Evolutionary conservation across 306 rosid species (phyloP).

Genomic region (Acacia confusa): DNA sequence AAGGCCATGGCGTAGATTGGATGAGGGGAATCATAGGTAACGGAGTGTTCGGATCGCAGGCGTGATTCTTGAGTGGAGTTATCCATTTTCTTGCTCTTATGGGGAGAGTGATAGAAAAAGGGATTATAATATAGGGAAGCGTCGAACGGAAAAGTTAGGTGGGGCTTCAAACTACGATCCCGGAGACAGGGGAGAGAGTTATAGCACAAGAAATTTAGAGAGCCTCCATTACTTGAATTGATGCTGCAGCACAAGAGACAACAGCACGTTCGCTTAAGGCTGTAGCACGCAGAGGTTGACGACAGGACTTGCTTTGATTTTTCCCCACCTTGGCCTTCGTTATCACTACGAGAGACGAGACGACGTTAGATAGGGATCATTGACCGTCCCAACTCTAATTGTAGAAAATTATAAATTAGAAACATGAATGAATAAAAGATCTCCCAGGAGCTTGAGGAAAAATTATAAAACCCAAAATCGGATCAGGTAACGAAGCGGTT

Average conservation of each 20-base stretch:
- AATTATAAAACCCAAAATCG: too few species aligned
- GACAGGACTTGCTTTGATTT: neutral
- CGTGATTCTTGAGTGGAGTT: constrained; percentile 68
- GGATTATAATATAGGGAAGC: neutral
- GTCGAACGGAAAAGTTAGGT: constrained; percentile 23
- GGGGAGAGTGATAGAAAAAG: neutral
- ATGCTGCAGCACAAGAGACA: neutral
- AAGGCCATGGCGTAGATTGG: constrained; percentile 78
- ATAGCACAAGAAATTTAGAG: neutral
- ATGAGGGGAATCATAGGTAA: constrained; percentile 71
- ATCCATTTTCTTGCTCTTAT: constrained; percentile 47
- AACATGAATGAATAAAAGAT: too few species aligned
- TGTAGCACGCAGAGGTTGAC: neutral
- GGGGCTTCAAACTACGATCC: neutral
- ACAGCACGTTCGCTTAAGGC: neutral
- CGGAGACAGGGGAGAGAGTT: neutral
- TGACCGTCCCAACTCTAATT: neutral
- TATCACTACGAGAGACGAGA: neutral
- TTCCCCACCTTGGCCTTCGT: neutral
- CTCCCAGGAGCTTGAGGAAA: too few species aligned
- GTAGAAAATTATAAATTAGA: too few species aligned
- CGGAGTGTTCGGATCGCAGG: constrained; percentile 60
- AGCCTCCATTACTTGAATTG: neutral
- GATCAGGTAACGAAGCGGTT: too few species aligned
- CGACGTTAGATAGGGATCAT: neutral